Conservation (phyloP, 164 flowering plant species). For the Cinnamomum chago region DNA sequence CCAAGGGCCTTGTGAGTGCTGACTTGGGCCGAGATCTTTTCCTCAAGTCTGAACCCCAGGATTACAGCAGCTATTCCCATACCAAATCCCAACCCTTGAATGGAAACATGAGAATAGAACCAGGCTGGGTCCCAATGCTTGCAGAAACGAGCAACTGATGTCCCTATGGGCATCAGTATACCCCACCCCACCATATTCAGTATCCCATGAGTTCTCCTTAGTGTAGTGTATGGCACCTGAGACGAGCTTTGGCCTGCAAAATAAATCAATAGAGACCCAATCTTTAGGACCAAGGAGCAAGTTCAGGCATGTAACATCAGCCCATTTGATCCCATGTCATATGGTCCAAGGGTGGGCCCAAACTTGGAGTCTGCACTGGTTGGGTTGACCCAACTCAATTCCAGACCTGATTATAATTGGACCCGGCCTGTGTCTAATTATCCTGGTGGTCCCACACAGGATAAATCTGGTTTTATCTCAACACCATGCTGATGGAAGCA, state of each 20-base stretch:
- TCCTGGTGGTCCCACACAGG: too few relatives aligned
- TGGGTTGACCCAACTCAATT: too few relatives aligned
- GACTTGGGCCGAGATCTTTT: conserved; percentile 30
- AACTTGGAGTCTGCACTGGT: too few relatives aligned
- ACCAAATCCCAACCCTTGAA: conserved; percentile 45
- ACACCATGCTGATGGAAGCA: too few relatives aligned
- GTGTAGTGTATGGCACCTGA: conserved; percentile 7
- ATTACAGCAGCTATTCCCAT: conserved; percentile 46
- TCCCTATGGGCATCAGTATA: conserved; percentile 50
- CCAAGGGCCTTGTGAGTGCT: conserved; percentile 53
- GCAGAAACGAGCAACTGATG: conserved; percentile 43
- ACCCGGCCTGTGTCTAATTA: too few relatives aligned
- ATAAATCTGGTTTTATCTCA: too few relatives aligned
- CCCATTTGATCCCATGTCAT: too few relatives aligned
- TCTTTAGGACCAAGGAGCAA: neutral
- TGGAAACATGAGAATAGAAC: conserved; percentile 49
- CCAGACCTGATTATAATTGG: too few relatives aligned
- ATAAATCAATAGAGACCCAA: neutral
- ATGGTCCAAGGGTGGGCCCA: too few relatives aligned
- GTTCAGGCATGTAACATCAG: too few relatives aligned
- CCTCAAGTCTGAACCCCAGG: conserved; percentile 40
- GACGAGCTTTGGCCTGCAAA: conserved; percentile 14
- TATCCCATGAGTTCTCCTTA: conserved; percentile 56
- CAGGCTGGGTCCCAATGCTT: conserved; percentile 59
- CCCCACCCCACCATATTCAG: conserved; percentile 70